Evolutionary conservation across 768 basidiomycete species (phyloP), one percentile per base, ranked within the genome.

Genomic region (Vararia minispora): DNA sequence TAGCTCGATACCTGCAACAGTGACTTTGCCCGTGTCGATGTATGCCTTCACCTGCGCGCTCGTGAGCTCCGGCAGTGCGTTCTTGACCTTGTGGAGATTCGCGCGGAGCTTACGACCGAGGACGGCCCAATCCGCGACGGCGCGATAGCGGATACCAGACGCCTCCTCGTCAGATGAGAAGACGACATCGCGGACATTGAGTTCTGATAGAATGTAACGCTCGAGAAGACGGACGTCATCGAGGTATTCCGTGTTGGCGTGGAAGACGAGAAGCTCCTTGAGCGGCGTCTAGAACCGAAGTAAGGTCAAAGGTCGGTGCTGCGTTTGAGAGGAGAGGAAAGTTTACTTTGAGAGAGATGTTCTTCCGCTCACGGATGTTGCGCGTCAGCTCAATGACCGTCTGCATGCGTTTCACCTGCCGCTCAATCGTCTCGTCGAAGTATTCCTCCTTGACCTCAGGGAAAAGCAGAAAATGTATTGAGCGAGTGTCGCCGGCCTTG

Each of bases 381-480:
- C 95, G 75, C 5, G 83, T 79, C 46, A 99, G 66, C 36, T 97
- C 90, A 47, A 98, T 98, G 56, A 99, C 82, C 9, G 80, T 72
- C 58, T 94, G 91, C 83, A 99, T 90, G 8, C 91, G 76, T 59
- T 83, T 74, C 17, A 98, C 88, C 62, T 95, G 84, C 33, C 92
- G 77, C 62, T 98, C 91, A 50, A 98, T 91, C 51, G 79, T 80
- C 14, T 65, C 74, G 58, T 99, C 88, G 56, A 95, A 90, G 65
- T 98, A 98, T 46, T 92, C 90, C 49, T 86, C 79, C 55, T 90
- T 91, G 36, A 90, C 82, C 28, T 81, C 72, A 0, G 95, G 95
- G 79, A 95, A 98, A 37, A 75, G 71, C 44, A 98, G 58, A 72
- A 98, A 99, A 63, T 99, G 95, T 46, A 99, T 65, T 3, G 95